Evolutionary conservation across 1,284 basidiomycete species (phyloP).

Genomic region (Neonothopanus nambi): DNA sequence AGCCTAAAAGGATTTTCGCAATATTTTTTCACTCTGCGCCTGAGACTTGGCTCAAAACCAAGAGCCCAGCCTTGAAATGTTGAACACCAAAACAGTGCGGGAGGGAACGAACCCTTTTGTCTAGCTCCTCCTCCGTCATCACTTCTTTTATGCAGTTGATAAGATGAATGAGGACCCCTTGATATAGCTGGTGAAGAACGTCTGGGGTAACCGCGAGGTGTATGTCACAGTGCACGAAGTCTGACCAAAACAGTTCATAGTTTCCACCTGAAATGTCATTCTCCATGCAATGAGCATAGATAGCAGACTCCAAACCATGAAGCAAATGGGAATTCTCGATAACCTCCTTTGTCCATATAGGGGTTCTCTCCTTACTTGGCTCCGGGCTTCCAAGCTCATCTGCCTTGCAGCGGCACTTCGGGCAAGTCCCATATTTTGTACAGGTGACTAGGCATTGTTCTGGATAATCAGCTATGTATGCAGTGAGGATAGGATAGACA

Average conservation of each 20-base stretch:
- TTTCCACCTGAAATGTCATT: neutral
- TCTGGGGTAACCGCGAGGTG: conserved; percentile 39
- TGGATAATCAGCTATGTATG: conserved; percentile 24
- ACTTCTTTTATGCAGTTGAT: conserved; percentile 24
- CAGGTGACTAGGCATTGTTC: conserved; percentile 22
- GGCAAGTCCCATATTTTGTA: conserved; percentile 15
- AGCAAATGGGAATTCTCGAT: neutral
- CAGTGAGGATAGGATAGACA: conserved; percentile 14
- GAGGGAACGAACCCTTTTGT: neutral
- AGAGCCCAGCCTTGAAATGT: conserved; percentile 28
- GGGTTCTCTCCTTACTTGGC: neutral
- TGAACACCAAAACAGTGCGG: conserved; percentile 21
- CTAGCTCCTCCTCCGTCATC: neutral
- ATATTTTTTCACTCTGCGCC: conserved; percentile 26
- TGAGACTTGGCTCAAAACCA: conserved; percentile 19
- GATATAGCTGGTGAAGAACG: conserved; percentile 42
- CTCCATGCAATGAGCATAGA: neutral
- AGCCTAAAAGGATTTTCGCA: conserved; percentile 20
- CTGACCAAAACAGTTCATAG: conserved; percentile 37
- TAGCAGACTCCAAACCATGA: neutral
- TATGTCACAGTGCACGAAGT: conserved; percentile 36
- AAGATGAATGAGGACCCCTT: conserved; percentile 32
- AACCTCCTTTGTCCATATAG: neutral
- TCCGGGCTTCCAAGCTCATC: neutral
- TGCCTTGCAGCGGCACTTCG: conserved; percentile 8